Base-by-base conservation (phyloP, 176 grass and related monocot species). In the Aegilops sharonensis region DNA sequence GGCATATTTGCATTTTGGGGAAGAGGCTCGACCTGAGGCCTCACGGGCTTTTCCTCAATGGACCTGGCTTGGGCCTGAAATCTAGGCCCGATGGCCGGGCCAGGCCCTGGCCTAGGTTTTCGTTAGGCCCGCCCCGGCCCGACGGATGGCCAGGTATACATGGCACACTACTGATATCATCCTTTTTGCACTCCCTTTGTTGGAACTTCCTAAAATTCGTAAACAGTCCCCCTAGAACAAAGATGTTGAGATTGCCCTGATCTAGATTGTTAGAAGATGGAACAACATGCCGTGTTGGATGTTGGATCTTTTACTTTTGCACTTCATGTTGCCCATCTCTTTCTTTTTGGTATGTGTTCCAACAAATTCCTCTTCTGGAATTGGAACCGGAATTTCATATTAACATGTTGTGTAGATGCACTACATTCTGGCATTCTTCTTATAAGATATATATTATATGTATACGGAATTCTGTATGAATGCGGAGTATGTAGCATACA, bases 241-340 rank as follows among this genome's bases (percentile, higher is more conserved):
- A 72, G 21, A 64, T 11, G 20, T 67, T n/a, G 34, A 67, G 23
- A 66, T 75, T 50, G 2, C 61, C 40, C 11, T 59, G 12, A 15
- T 80, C 29, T 78, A 32, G 79, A 64, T 83, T 74, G 56, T 79
- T 83, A 60, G 8, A 79, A 79, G 25, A 74, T 75, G 79, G 68
- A 79, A 82, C 21, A 54, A 87, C 1, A 70, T 14, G 31, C 5
- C 64, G 20, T 43, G 47, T 18, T 50, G 63, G 69, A 50, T 78
- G 20, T 77, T 69, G 27, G 27, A 27, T 27, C 27, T 14, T n/a
- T 72, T 54, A 64, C 5, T 34, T 21, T 21, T 42, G 32, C 48
- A 72, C 25, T 42, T 43, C 30, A 25, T 88, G 50, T 85, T 92
- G 21, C 62, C 37, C 14, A 45, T 85, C 12, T 20, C n/a, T 81